Base-by-base conservation (phyloP, 1,284 basidiomycete species). In the Fomes fomentarius region DNA sequence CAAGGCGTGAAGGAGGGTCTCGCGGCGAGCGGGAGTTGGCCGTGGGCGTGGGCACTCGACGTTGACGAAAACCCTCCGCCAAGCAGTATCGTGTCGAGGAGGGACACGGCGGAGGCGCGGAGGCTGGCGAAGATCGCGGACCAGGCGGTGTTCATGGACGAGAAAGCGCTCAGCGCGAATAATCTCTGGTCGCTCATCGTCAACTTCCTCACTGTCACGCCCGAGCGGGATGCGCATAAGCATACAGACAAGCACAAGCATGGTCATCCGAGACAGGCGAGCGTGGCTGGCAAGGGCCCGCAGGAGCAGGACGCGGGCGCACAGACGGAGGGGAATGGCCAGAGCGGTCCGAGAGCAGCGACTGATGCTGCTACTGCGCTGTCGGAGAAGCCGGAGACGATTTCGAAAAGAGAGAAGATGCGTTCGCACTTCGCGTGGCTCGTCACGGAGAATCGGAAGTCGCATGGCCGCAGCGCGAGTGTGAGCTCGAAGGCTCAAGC, bases 11-110 rank as follows among this genome's bases (percentile, higher is more conserved):
- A 78, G 66, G 80, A 84, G 61, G 76, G 75, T n/a, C 58, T 81
- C 26, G 65, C 77, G 6, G 73, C 76, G 6, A 75, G 77, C 30
- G 81, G 76, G 21, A 78, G 76, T 59, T 88, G 83, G 85, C 78
- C 75, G 43, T 91, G 87, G 84, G 83, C 85, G 15, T 93, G 87
- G 91, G 86, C 83, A 19, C 68, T 92, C 51, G 85, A 89, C 60
- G 78, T 72, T n/a, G 77, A 84, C 47, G 91, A 94, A 69, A 76
- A 76, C 25, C 91, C 91, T 6, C 91, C 91, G 8, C 86, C 92
- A 4, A 90, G 87, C 62, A 91, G 89, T 57, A 91, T 94, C 61
- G 87, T 89, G 28, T 84, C 89, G 28, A 74, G 91, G 52, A 73
- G 89, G 46, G 91, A 93, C 63, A 92, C 89, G 2, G 75, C 77